These are phyloP conservation scores for Gossypium sturtianum DNA, from an alignment of 345 rosid genomes.

Conservation along the genomic window DNA sequence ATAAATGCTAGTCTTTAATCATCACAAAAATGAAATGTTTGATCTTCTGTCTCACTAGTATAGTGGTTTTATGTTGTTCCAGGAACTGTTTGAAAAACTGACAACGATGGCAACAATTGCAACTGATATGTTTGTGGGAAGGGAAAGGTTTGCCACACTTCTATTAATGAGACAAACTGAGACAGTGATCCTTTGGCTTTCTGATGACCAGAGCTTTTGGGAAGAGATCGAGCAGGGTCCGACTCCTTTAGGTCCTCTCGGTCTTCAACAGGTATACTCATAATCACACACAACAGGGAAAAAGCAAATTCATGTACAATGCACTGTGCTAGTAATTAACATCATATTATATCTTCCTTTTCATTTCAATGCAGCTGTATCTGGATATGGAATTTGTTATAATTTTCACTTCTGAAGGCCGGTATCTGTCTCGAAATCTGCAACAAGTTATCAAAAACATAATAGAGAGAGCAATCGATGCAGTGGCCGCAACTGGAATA, in stretches of 20 bases:
- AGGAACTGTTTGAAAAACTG: conserved; percentile 70
- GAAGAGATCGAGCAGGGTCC: conserved; percentile 68
- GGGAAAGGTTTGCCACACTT: conserved; percentile 85
- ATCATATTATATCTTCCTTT: background rate
- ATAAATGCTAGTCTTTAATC: too few species aligned
- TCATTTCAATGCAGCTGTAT: conserved; percentile 53
- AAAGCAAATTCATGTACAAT: background rate
- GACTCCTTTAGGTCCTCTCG: conserved; percentile 68
- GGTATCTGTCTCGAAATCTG: conserved; percentile 73
- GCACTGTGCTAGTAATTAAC: background rate
- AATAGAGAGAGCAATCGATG: conserved; percentile 82
- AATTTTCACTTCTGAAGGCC: conserved; percentile 83
- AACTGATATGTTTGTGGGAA: conserved; percentile 70
- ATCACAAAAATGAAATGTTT: background rate
- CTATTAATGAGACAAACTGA: conserved; percentile 83
- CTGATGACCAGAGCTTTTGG: conserved; percentile 89
- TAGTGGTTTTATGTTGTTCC: conserved; percentile 11
- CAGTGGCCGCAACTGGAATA: conserved; percentile 39
- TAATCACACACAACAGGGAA: background rate
- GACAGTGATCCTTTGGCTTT: conserved; percentile 87
- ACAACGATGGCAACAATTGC: conserved; percentile 55
- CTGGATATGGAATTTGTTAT: conserved; percentile 91
- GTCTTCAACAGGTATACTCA: conserved; percentile 66
- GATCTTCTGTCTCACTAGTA: background rate
- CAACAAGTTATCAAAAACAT: conserved; percentile 84